These are phyloP conservation scores for Atalantia buxifolia DNA, from an alignment of 345 rosid genomes.

Conservation along the genomic window DNA sequence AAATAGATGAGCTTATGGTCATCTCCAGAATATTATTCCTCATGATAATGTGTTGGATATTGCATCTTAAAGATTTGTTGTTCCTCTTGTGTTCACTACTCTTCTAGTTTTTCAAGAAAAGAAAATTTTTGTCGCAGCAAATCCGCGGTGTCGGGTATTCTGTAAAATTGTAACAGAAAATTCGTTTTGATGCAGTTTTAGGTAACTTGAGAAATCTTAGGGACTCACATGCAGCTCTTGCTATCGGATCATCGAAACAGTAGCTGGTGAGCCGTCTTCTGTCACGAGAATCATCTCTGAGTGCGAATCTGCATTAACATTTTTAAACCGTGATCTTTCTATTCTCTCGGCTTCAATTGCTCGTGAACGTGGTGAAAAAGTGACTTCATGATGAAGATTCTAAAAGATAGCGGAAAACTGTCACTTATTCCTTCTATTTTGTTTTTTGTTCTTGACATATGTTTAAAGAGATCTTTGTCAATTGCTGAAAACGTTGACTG, in stretches of 20 bases:
- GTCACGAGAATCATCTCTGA: conserved; percentile 87
- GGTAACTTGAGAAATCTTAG: conserved; percentile 94
- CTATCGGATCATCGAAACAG: conserved; percentile 78
- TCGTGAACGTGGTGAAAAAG: conserved; percentile 57
- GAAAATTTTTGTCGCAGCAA: neutral
- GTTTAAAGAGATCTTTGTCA: neutral
- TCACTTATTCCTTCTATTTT: neutral
- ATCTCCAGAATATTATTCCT: neutral
- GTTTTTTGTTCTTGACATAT: neutral
- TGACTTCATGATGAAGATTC: conserved; percentile 16
- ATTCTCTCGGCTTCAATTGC: conserved; percentile 87
- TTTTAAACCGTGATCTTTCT: conserved; percentile 83
- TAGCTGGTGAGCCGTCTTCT: conserved; percentile 82
- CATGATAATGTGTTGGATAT: neutral
- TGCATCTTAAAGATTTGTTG: neutral
- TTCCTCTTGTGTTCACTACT: neutral
- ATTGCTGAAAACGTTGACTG: neutral
- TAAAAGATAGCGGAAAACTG: neutral
- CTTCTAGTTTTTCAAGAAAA: neutral
- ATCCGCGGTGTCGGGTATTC: neutral
- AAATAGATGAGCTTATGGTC: neutral
- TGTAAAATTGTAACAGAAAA: neutral
- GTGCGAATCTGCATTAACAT: conserved; percentile 81
- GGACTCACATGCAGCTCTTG: conserved; percentile 92
- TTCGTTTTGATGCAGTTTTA: conserved; percentile 54